phyloP scores from a whole-genome alignment of 345 rosid genomes.

The Hibiscus syriacus region DNA sequence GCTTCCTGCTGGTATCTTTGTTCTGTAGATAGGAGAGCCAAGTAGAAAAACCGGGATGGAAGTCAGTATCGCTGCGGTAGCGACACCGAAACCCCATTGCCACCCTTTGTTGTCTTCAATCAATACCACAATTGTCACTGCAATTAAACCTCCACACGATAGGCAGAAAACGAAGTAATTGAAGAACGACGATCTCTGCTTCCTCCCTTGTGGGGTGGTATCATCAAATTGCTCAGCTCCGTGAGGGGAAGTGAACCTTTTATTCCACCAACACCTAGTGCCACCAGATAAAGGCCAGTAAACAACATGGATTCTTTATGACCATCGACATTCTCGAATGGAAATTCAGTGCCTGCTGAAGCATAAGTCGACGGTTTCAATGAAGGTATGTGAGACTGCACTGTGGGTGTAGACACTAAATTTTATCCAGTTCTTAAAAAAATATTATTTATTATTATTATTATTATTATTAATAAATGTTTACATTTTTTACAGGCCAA shows the following conservation, averaged over 20 bases:
- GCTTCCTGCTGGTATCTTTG: conserved; percentile 64
- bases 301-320: conserved; percentile 45
- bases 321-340: conserved; percentile 31
- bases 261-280: conserved; percentile 88
- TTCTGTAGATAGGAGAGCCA: conserved; percentile 59
- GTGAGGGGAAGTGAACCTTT: conserved; percentile 93
- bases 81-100: conserved; percentile 80
- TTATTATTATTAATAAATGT: no score
- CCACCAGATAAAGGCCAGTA: conserved; percentile 71
- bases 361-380: conserved; percentile 38
- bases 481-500: no score
- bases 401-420: no score
- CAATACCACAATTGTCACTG: conserved; percentile 90
- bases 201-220: conserved; percentile 56
- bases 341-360: conserved; percentile 8
- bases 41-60: conserved; percentile 68
- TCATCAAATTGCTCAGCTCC: conserved; percentile 96
- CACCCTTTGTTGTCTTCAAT: conserved; percentile 92
- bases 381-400: conserved; percentile 54
- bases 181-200: conserved; percentile 77
- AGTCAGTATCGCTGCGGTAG: conserved; percentile 59
- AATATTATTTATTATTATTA: no score
- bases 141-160: conserved; percentile 75
- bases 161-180: conserved; percentile 81
- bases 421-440: no score